Base-by-base conservation (phyloP, 208 protist species). In the Trypanosomatidae sp. region DNA sequence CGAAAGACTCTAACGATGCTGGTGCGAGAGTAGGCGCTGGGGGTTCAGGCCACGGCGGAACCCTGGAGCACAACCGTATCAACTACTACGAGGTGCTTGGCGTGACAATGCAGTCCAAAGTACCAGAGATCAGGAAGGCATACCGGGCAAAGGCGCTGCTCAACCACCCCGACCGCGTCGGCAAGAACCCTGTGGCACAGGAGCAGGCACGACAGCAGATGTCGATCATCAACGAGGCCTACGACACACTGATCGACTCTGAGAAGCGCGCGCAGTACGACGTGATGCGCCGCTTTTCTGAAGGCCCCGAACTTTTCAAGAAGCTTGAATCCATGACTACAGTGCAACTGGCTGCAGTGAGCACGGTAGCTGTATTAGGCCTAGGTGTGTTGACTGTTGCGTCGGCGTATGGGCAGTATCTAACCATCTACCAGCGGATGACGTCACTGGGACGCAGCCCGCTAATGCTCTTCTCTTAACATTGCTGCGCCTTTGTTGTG, bases 161-260 rank as follows among this genome's bases (percentile, higher is more conserved):
- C 46, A 84, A 87, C 52, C 92, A 96, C 70, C 90, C 92, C 22
- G 89, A 94, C 55, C 85, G 88, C 46, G 86, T 86, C 30, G 75
- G 77, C 36, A 66, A 73, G 65, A 76, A 86, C 55, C 55, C 66
- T 1, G 76, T 46, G 15, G 80, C 81, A n/a, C 84, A 93, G 80
- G 22, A 75, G 55, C 58, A 60, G 4, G 88, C 87, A 33, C 79
- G 80, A 25, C 82, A 90, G 62, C 77, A 82, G 36, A 96, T 96
- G 91, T 82, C 86, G 50, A 43, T 76, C 36, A 86, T 96, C 75
- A 96, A 96, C 68, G 80, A 85, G 19, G 91, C 91, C 60, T 96
- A 96, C 65, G 88, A 96, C 52, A 88, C 81, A 17, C 83, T 96
- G 13, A 85, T 82, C 7, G 81, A 89, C 49, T 44, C 82, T 4